Evolutionary conservation across 1,284 basidiomycete genomes (phyloP), one percentile per base, ranked within the genome.

Genomic region (Ceratobasidium sp.): DNA sequence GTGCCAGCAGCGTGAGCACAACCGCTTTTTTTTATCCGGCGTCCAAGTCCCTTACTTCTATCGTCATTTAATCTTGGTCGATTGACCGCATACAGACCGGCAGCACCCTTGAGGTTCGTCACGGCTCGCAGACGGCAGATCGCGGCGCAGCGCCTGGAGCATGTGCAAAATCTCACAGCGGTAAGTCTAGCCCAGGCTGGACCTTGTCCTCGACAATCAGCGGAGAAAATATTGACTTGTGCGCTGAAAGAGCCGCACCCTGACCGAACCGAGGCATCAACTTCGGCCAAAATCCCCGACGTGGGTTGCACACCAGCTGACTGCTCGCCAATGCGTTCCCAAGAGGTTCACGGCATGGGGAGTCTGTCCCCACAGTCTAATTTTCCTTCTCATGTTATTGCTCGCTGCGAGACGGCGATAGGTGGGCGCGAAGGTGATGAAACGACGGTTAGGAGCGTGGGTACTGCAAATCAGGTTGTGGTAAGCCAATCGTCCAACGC

Each of bases 241-340:
- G 3, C 18, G 23, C 18, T n/a, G 46, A 51, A 64, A 64, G 62
- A 9, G 12, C 3, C 18, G 28, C 2, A 7, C 21, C 18, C 56
- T 36, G 56, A 30, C 18, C 30, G 33, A 30, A 28, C n/a, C 14
- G 33, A n/a, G 18, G 38, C 30, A 38, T 59, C 38, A 42, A 23
- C 38, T 59, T 59, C 56, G 56, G 56, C 5, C 33, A 38, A 42
- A 16, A n/a, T 23, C 56, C 56, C 56, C 56, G 56, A 59, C 33
- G 5, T 23, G 7, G 1, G 33, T 12, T 21, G 21, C 33, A 59
- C 14, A 23, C 56, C 56, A 59, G 18, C 56, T 38, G 56, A 21
- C n/a, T 8, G n/a, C 16, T 18, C n/a, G 14, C 53, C 56, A 5
- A 42, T n/a, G 33, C 33, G 21, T 42, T 59, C 33, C 38, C 56